Evolutionary conservation across 305 asterid genomes (phyloP).

Genomic region (Ruellia speciosa): DNA sequence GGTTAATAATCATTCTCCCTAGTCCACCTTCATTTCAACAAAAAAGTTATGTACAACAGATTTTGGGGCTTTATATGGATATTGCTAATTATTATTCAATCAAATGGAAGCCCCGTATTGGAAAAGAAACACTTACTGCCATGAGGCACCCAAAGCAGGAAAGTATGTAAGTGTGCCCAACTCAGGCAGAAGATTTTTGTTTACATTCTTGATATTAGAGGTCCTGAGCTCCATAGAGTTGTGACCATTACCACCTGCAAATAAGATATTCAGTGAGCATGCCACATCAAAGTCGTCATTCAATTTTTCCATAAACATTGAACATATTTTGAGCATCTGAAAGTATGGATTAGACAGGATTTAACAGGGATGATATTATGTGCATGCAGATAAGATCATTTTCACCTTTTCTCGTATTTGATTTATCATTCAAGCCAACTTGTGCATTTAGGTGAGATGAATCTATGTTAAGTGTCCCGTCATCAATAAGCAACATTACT

Average conservation of each 20-base stretch:
- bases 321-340: background rate
- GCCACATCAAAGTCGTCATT: background rate
- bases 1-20: too few relatives aligned
- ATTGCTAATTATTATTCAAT: background rate
- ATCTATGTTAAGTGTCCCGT: too few relatives aligned
- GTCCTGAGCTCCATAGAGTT: conserved; percentile 18
- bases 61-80: background rate
- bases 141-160: conserved; percentile 37
- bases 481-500: too few relatives aligned
- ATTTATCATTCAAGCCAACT: too few relatives aligned
- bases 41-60: background rate
- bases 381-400: too few relatives aligned
- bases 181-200: conserved; percentile 23
- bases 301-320: background rate
- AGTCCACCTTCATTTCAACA: background rate
- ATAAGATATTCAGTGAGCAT: background rate
- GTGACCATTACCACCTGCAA: conserved; percentile 25
- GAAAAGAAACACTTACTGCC: conserved; percentile 38
- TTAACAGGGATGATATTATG: too few relatives aligned
- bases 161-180: conserved; percentile 5
- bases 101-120: background rate
- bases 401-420: too few relatives aligned
- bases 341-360: too few relatives aligned
- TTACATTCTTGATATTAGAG: conserved; percentile 21
- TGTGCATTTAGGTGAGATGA: too few relatives aligned